Conservation (phyloP, 257 asterid genomes). For the Ligustrum vulgare region DNA sequence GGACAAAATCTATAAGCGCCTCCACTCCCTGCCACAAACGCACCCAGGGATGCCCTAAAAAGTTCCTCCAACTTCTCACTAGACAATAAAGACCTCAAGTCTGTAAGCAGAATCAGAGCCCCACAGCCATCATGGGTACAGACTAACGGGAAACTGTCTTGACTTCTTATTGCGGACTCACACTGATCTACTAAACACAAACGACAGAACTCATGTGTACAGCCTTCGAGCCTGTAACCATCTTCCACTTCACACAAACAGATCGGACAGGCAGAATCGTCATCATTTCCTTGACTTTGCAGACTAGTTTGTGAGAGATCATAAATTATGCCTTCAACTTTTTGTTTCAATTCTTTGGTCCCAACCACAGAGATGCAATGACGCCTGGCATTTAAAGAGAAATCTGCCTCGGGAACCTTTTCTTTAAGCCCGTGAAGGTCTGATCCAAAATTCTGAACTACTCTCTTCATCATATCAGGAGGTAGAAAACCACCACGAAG, state of each 20-base stretch:
- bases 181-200: slow-evolving; percentile 79
- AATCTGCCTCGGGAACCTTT: slow-evolving; percentile 65
- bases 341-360: slow-evolving; percentile 62
- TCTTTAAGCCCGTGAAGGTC: slow-evolving; percentile 74
- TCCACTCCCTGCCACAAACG: slow-evolving; percentile 66
- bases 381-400: slow-evolving; percentile 52
- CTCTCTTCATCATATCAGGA: slow-evolving; percentile 85
- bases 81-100: slow-evolving; percentile 55
- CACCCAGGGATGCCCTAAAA: slow-evolving; percentile 68
- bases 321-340: slow-evolving; percentile 50
- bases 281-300: slow-evolving; percentile 25
- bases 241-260: slow-evolving; percentile 86
- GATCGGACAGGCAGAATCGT: slow-evolving; percentile 57
- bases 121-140: slow-evolving; percentile 60
- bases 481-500: slow-evolving; percentile 68
- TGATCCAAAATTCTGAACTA: slow-evolving; percentile 77
- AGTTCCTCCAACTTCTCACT: slow-evolving; percentile 75
- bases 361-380: slow-evolving; percentile 62
- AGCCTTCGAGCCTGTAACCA: slow-evolving; percentile 61
- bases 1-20: slow-evolving; percentile 81
- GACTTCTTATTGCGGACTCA: slow-evolving; percentile 62
- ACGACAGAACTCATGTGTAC: slow-evolving; percentile 68
- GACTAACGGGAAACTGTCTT: slow-evolving; percentile 60
- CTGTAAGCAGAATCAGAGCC: slow-evolving; percentile 52
- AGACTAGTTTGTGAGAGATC: slow-evolving; percentile 44